These are phyloP conservation scores for Trichoderma semiorbis DNA, from an alignment of 2,329 filamentous ascomycete genomes.

Conservation along the genomic window DNA sequence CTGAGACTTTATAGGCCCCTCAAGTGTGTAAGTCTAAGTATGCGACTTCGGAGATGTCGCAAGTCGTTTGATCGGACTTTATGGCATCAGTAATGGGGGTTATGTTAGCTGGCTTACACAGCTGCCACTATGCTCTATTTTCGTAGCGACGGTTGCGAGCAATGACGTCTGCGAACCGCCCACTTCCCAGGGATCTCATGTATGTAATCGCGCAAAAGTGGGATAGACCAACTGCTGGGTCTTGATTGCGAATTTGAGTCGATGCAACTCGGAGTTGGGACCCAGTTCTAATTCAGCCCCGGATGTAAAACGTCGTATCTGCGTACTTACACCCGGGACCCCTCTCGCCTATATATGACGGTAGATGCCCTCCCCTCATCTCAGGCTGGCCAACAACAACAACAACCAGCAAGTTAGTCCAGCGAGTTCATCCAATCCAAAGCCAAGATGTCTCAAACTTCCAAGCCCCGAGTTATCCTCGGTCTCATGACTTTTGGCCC, in stretches of 20 bases:
- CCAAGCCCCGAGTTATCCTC: conserved; percentile 69
- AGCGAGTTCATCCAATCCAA: background rate
- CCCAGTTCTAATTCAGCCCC: background rate
- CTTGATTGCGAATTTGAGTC: background rate
- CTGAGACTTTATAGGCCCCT: background rate
- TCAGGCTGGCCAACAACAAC: background rate
- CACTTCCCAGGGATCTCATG: background rate
- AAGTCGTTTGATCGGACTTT: background rate
- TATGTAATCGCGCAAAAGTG: background rate
- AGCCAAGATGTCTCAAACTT: conserved; percentile 41
- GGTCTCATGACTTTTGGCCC: conserved; percentile 84
- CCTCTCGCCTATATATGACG: background rate
- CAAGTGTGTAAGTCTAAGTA: background rate
- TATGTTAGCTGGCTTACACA: background rate
- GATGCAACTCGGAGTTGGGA: background rate
- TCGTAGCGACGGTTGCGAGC: background rate
- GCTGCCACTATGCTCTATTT: background rate
- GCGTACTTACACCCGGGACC: background rate
- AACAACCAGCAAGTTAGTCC: no score
- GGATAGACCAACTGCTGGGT: background rate
- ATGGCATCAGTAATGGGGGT: background rate
- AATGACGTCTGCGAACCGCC: background rate
- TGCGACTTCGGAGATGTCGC: background rate
- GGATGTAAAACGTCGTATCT: background rate
- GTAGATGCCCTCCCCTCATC: background rate